Percentiles rank a stretch among this genome's conserved stretches.
These are phyloP conservation scores for Zygosaccharomyces rouxii DNA, from an alignment of 805 yeast species.

Conservation along the genomic window DNA sequence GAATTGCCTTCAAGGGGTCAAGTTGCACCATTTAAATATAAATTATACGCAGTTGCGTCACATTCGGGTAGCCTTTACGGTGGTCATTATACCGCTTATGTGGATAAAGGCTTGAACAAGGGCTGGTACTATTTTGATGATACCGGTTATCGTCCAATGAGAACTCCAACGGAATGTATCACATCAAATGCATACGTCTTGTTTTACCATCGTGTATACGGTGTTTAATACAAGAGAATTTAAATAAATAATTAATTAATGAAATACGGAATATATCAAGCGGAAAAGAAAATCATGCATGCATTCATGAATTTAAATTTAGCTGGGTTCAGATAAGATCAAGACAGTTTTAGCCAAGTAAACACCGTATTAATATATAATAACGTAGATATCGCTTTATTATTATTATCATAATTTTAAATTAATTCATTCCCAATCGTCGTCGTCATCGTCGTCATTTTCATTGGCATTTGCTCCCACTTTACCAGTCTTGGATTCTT, in stretches of 20 bases:
- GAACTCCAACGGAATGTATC: slow-evolving; percentile 49
- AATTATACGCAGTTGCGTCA: slow-evolving; percentile 73
- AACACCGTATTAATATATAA: background rate
- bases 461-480: slow-evolving; percentile 17
- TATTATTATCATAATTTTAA: background rate
- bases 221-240: background rate
- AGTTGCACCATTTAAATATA: slow-evolving; percentile 70
- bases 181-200: slow-evolving; percentile 78
- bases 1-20: slow-evolving; percentile 67
- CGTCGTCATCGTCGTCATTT: slow-evolving; percentile 39
- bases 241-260: slow-evolving; percentile 1
- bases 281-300: background rate
- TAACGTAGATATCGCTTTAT: slow-evolving; percentile 2
- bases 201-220: slow-evolving; percentile 53
- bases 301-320: slow-evolving; percentile 1
- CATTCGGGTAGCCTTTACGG: slow-evolving; percentile 78
- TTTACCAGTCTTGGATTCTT: slow-evolving; percentile 9
- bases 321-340: background rate
- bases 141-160: slow-evolving; percentile 52
- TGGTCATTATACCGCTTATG: slow-evolving; percentile 86
- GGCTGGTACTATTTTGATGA: slow-evolving; percentile 88
- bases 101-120: slow-evolving; percentile 51
- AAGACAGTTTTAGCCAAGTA: slow-evolving; percentile 1
- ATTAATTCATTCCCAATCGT: slow-evolving; percentile 52
- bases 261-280: background rate